These are phyloP conservation scores for Tylopilus vinaceipallidus DNA, from an alignment of 768 basidiomycete species.

Conservation along the genomic window DNA sequence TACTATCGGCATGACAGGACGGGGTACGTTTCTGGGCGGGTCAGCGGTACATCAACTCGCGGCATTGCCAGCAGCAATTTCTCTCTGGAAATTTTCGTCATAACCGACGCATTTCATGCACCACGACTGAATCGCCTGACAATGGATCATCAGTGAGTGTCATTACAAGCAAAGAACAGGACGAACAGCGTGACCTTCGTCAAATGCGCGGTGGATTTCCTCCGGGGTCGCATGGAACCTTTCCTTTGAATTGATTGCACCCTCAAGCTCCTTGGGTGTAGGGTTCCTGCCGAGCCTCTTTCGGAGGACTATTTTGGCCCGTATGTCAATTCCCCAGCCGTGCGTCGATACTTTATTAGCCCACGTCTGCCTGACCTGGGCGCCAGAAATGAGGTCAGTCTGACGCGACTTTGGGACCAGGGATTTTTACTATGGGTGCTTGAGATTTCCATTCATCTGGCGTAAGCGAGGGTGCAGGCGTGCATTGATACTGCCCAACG, in stretches of 20 bases:
- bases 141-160: neutral
- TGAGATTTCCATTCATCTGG: constrained; percentile 20
- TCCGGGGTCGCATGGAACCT: constrained; percentile 14
- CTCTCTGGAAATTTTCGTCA: constrained; percentile 20
- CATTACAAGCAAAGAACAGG: neutral
- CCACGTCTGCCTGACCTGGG: constrained; percentile 23
- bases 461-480: constrained; percentile 6
- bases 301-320: constrained; percentile 17
- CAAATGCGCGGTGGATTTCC: constrained; percentile 16
- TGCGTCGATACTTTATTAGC: constrained; percentile 13
- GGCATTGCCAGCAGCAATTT: constrained; percentile 15
- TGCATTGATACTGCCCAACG: constrained; percentile 20
- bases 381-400: neutral
- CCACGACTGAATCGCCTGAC: constrained; percentile 17
- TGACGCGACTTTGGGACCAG: neutral
- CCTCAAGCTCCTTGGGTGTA: constrained; percentile 3
- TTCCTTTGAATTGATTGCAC: neutral
- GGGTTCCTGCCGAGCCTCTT: constrained; percentile 15
- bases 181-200: constrained; percentile 14
- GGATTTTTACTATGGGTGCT: constrained; percentile 5
- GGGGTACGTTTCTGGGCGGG: no score
- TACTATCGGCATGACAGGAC: no score
- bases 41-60: neutral
- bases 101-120: constrained; percentile 21
- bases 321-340: constrained; percentile 7